Percentiles rank a stretch among this genome's conserved stretches.
Conservation (phyloP, 192 early-diverging fungal species). For the Coemansia erecta region DNA sequence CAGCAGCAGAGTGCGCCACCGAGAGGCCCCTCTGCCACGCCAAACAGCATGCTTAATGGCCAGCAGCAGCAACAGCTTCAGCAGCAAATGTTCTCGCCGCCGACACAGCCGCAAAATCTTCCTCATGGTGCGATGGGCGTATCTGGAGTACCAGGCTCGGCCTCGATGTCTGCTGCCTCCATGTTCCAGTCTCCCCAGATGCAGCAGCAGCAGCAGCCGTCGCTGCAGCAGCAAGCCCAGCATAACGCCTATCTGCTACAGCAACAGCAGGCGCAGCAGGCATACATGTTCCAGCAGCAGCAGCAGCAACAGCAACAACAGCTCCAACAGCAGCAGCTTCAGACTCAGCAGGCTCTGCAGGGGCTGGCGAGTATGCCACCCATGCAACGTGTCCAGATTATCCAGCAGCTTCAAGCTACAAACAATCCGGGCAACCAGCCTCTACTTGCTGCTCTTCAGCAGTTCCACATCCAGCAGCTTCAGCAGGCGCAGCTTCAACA, state of each 20-base stretch:
- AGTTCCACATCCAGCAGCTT: conserved; percentile 16
- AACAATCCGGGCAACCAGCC: conserved; percentile 19
- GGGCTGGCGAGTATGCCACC: conserved; percentile 15
- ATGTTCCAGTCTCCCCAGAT: conserved; percentile 13
- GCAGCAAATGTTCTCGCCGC: conserved; percentile 18
- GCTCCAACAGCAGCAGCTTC: conserved; percentile 8
- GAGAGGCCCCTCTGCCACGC: conserved; percentile 7
- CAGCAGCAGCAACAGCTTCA: neutral
- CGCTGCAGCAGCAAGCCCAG: conserved; percentile 18
- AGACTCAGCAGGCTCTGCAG: conserved; percentile 6
- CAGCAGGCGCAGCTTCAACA: conserved; percentile 22
- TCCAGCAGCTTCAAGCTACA: conserved; percentile 32
- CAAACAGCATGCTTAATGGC: conserved; percentile 15
- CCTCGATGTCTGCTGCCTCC: conserved; percentile 3
- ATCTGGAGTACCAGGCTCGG: neutral
- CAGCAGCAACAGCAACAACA: conserved; percentile 19
- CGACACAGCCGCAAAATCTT: conserved; percentile 1
- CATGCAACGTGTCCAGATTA: conserved; percentile 14
- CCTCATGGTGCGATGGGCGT: conserved; percentile 8
- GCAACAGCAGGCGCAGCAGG: conserved; percentile 22
- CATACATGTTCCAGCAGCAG: conserved; percentile 14
- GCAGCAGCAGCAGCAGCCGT: conserved; percentile 21
- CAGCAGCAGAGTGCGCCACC: conserved; percentile 4
- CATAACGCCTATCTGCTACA: conserved; percentile 8
- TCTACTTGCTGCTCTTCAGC: conserved; percentile 19